Evolutionary conservation across 148 eudicot genomes (phyloP), one percentile per base, ranked within the genome.

Genomic region (Cornus suecica): DNA sequence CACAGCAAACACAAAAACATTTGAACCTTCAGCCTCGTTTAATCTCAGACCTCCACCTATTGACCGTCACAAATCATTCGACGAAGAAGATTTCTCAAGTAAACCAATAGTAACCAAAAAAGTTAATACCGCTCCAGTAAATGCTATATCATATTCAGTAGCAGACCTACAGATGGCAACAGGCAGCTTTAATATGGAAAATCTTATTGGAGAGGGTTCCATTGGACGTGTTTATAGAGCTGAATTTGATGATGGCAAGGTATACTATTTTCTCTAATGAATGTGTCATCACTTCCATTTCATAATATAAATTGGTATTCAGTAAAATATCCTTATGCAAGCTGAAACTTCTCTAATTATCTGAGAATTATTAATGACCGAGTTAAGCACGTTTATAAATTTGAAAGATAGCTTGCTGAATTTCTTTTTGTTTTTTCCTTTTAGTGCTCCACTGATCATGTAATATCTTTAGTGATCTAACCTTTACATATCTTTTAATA

Each of bases 131-230:
- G 86, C 86, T 70, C 90, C 91, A 8, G 77, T 83, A 74, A 83
- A 89, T 85, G 90, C 90, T 31, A 87, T 76, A 78, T 83, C 83
- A 42, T 95, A 90, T 84, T 92, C 99, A 52, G 86, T 95, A 75
- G 99, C 99, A 61, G 99, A 95, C 74, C 86, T 95, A 74, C 99
- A 95, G 82, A 88, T 95, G 74, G 97, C 97, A 37, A 95, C 99
- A 4, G 90, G 83, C 69, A 95, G 99, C 84, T 95, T 95, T 82
- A 87, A 83, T 76, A 68, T 81, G 58, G 99, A 95, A 24, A 88
- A 90, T 75, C 90, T 92, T 67, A 66, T 95, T 61, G 97, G 97
- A 24, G 99, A 95, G 83, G 99, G 99, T 78, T 87, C 97, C 66
- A 74, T 91, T 73, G 98, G 97, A 68, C 94, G 94, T 84, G 98